Evolutionary conservation across 2,329 filamentous ascomycete species (phyloP).

Genomic region (Paecilomyces variotii): DNA sequence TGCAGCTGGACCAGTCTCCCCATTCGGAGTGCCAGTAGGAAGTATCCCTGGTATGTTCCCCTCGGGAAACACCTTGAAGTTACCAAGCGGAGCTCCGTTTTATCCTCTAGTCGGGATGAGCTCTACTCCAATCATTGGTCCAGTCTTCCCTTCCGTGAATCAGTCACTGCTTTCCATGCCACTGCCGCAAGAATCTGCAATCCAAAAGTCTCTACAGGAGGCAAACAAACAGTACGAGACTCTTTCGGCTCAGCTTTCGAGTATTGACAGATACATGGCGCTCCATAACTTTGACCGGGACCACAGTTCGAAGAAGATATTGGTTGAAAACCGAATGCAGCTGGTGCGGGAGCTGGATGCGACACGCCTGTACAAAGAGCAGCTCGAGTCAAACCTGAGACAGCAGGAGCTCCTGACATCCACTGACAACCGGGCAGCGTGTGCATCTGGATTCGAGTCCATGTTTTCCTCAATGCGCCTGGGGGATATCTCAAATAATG

Average conservation of each 20-base stretch:
- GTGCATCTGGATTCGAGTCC: neutral
- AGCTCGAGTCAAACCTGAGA: constrained; percentile 19
- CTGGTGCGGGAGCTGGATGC: constrained; percentile 30
- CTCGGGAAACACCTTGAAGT: neutral
- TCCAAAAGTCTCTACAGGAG: constrained; percentile 20
- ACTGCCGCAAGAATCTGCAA: constrained; percentile 7
- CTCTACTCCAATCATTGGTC: constrained; percentile 3
- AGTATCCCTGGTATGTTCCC: neutral
- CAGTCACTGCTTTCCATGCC: constrained; percentile 6
- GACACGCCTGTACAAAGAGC: constrained; percentile 28
- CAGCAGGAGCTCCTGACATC: constrained; percentile 2
- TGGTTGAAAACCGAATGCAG: constrained; percentile 29
- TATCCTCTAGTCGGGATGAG: constrained; percentile 6
- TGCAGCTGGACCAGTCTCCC: neutral
- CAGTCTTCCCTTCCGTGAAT: constrained; percentile 4
- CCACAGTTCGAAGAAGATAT: constrained; percentile 21
- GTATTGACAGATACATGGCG: constrained; percentile 31
- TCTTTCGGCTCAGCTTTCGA: constrained; percentile 25
- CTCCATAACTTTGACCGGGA: constrained; percentile 30
- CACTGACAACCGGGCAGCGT: constrained; percentile 1
- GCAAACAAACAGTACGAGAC: constrained; percentile 20
- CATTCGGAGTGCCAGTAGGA: constrained; percentile 3
- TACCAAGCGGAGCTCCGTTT: neutral
- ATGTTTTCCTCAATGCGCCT: neutral
- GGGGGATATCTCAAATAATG: neutral